Evolutionary conservation across 1,139 yeast genomes (phyloP).

Genomic region (Nematodospora anomalae): DNA sequence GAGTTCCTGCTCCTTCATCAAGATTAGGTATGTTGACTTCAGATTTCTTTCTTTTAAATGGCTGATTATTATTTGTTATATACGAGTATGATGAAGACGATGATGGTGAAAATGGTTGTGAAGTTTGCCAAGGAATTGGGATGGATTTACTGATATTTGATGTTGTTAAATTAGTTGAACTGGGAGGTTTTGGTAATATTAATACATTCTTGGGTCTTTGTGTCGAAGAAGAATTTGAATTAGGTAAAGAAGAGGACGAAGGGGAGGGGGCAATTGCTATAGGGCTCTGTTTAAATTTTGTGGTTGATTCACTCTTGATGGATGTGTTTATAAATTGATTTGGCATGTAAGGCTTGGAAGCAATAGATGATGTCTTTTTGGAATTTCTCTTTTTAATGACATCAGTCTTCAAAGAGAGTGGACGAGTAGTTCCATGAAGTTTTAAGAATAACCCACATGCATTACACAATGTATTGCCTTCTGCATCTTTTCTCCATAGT

Average conservation of each 20-base stretch:
- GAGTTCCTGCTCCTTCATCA: constrained; percentile 13
- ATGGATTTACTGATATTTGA: constrained; percentile 12
- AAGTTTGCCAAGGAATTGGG: constrained; percentile 20
- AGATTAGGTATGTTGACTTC: constrained; percentile 25
- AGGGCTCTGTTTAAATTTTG: constrained; percentile 6
- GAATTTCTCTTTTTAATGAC: constrained; percentile 55
- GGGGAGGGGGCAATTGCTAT: constrained; percentile 11
- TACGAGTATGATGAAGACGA: constrained; percentile 13
- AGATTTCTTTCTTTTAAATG: constrained; percentile 45
- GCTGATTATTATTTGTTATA: constrained; percentile 26
- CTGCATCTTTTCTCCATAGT: constrained; percentile 57
- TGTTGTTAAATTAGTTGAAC: constrained; percentile 12
- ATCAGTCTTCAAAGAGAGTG: constrained; percentile 56
- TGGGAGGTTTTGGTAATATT: constrained; percentile 43
- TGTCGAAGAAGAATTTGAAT: constrained; percentile 12
- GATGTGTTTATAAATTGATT: constrained; percentile 7
- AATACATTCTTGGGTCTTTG: constrained; percentile 40
- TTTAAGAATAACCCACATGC: constrained; percentile 61
- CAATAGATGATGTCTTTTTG: constrained; percentile 22
- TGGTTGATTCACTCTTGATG: constrained; percentile 5
- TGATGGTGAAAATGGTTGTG: constrained; percentile 18
- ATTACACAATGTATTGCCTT: constrained; percentile 57
- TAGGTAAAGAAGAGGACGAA: constrained; percentile 13
- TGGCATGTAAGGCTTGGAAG: constrained; percentile 1
- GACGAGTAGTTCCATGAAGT: constrained; percentile 59